Evolutionary conservation across 306 rosid genomes (phyloP).

Genomic region (Quercus suber): DNA sequence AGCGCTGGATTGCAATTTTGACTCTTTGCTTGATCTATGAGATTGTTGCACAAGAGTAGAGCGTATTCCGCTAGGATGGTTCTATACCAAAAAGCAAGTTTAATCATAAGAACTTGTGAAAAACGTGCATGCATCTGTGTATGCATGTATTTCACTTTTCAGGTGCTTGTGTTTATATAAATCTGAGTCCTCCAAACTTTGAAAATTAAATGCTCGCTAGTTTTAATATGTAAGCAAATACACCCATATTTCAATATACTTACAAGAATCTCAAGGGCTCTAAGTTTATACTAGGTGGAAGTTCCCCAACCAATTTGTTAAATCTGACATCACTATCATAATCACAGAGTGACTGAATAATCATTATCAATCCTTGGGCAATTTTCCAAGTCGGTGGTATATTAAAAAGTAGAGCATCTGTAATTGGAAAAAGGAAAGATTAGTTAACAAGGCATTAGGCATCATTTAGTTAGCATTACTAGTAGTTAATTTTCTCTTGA

Average conservation of each 20-base stretch:
- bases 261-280: constrained; percentile 59
- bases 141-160: too few relatives aligned
- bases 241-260: constrained; percentile 21
- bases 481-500: background rate
- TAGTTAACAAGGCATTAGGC: background rate
- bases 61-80: too few relatives aligned
- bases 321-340: constrained; percentile 73
- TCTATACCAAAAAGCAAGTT: too few relatives aligned
- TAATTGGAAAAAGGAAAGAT: background rate
- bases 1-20: too few relatives aligned
- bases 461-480: background rate
- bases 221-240: background rate
- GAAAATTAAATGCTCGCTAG: background rate
- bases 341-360: constrained; percentile 3
- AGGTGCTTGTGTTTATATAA: background rate
- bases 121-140: too few relatives aligned
- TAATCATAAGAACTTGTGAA: too few relatives aligned
- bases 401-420: background rate
- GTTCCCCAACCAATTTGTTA: constrained; percentile 71
- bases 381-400: background rate
- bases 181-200: background rate
- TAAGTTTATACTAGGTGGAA: constrained; percentile 39
- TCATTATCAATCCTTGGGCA: background rate
- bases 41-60: too few relatives aligned
- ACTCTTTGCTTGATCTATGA: too few relatives aligned